These are phyloP conservation scores for Orbilia blumenaviensis DNA, from an alignment of 2,329 filamentous ascomycete genomes.

Conservation along the genomic window DNA sequence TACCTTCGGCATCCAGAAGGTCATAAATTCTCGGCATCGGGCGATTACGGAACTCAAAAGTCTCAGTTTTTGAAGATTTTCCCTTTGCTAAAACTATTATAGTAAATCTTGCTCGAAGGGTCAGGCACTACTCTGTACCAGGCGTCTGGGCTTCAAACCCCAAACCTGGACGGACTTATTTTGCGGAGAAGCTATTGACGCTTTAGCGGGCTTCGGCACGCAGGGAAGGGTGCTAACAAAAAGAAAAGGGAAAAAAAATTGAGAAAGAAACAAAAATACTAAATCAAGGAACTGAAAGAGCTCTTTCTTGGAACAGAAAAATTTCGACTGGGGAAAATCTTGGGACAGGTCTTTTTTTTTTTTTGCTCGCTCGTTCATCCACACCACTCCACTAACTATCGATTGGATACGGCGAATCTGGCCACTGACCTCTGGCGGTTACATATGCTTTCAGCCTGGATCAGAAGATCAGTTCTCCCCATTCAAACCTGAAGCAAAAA, in stretches of 20 bases:
- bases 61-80: constrained; percentile 26
- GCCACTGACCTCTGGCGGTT: constrained; percentile 29
- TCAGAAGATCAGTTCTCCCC: constrained; percentile 40
- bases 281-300: constrained; percentile 47
- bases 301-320: constrained; percentile 12
- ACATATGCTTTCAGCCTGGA: constrained; percentile 38
- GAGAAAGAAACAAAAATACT: constrained; percentile 28
- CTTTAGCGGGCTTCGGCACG: constrained; percentile 15
- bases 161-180: constrained; percentile 52
- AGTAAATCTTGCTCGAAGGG: no score
- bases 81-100: neutral
- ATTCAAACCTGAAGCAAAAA: constrained; percentile 5
- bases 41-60: constrained; percentile 48
- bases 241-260: neutral
- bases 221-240: constrained; percentile 2
- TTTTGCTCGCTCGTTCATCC: constrained; percentile 11
- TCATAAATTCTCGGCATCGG: constrained; percentile 53
- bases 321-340: neutral
- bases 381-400: constrained; percentile 27
- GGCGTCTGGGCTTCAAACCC: constrained; percentile 40
- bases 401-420: constrained; percentile 29
- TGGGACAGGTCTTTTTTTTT: neutral
- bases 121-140: constrained; percentile 20
- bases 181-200: constrained; percentile 37
- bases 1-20: constrained; percentile 53